Conservation (phyloP, 2,329 filamentous ascomycete genomes). For the Didymella pomorum region DNA sequence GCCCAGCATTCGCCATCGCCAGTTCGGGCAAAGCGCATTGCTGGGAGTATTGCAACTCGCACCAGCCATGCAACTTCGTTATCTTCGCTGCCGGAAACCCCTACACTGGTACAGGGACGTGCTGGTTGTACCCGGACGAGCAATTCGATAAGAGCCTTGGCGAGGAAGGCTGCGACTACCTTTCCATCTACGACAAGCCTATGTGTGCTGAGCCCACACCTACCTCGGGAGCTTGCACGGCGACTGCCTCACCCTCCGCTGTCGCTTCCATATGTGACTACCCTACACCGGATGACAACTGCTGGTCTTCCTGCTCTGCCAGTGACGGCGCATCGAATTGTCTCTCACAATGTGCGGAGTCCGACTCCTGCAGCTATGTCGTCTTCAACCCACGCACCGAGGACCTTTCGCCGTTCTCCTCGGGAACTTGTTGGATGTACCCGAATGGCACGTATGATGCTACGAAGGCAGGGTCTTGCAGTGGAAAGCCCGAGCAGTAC, state of each 20-base stretch:
- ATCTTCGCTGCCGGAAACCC: constrained; percentile 5
- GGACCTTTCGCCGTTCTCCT: background rate
- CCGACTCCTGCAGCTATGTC: background rate
- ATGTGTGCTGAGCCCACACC: constrained; percentile 2
- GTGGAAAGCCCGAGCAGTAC: background rate
- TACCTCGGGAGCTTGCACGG: constrained; percentile 1
- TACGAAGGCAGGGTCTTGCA: background rate
- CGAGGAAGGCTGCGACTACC: background rate
- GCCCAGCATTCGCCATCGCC: constrained; percentile 2
- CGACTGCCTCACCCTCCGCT: constrained; percentile 2
- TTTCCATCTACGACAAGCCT: constrained; percentile 4
- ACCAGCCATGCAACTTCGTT: constrained; percentile 5
- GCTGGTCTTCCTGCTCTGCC: background rate
- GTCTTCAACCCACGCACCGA: constrained; percentile 2
- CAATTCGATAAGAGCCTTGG: background rate
- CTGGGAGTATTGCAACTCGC: constrained; percentile 6
- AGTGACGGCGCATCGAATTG: background rate
- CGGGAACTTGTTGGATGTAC: constrained; percentile 5
- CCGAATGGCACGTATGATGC: constrained; percentile 1
- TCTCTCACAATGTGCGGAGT: constrained; percentile 1
- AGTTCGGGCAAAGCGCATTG: constrained; percentile 1
- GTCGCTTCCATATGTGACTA: background rate
- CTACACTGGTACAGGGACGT: constrained; percentile 1
- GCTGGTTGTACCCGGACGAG: constrained; percentile 4
- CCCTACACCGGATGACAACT: constrained; percentile 1